phyloP scores from a whole-genome alignment of 129 eudicot genomes.

The Solidago caesia region DNA sequence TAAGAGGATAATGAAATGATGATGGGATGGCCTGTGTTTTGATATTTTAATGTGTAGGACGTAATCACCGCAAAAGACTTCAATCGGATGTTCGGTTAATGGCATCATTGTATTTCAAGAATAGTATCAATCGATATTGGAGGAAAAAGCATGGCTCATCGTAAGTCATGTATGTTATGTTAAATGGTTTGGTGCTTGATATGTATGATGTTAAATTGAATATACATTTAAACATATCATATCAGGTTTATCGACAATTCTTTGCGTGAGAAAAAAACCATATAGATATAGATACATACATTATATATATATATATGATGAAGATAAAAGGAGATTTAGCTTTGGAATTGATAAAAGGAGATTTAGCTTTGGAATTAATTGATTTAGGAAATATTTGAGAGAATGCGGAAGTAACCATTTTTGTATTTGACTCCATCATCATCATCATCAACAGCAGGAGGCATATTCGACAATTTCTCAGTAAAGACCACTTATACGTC shows the following conservation, averaged over 20 bases:
- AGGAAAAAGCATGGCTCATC: slow-evolving; percentile 65
- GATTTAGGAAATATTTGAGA: too few relatives aligned
- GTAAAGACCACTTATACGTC: too few relatives aligned
- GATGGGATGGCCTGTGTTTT: not conserved
- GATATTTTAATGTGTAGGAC: slow-evolving; percentile 49
- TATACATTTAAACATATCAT: slow-evolving; percentile 6
- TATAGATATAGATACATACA: too few relatives aligned
- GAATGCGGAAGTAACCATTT: too few relatives aligned
- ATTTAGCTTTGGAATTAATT: too few relatives aligned
- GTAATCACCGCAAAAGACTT: slow-evolving; percentile 74
- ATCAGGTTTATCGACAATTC: slow-evolving; percentile 1
- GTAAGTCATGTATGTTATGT: slow-evolving; percentile 40
- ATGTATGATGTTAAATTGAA: not conserved
- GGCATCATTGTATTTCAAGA: slow-evolving; percentile 90
- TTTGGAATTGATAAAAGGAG: too few relatives aligned
- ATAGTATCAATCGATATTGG: slow-evolving; percentile 78
- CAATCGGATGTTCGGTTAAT: slow-evolving; percentile 79
- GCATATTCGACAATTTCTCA: too few relatives aligned
- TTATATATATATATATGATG: too few relatives aligned
- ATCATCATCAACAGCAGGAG: too few relatives aligned
- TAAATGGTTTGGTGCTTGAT: not conserved
- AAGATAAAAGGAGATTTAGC: too few relatives aligned
- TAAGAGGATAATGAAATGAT: not conserved
- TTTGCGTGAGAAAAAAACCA: not conserved
- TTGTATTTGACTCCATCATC: too few relatives aligned